These are phyloP conservation scores for Dendrocalamus latiflorus DNA, from an alignment of 202 grass and related monocot genomes.

Conservation along the genomic window DNA sequence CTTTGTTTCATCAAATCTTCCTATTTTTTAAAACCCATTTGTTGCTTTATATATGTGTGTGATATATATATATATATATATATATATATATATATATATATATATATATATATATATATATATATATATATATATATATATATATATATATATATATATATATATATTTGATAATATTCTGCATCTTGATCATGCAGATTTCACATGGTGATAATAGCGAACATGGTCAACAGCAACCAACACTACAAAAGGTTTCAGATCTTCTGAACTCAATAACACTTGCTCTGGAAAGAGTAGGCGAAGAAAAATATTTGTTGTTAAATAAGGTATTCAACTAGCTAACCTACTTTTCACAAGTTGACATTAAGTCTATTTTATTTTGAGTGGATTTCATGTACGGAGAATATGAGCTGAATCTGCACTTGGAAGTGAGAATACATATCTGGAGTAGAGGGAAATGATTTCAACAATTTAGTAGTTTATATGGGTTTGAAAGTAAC, in stretches of 20 bases:
- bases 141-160: background rate
- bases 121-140: too few species aligned
- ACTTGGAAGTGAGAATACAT: background rate
- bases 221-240: slow-evolving; percentile 51
- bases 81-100: background rate
- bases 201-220: slow-evolving; percentile 38
- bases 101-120: background rate
- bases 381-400: background rate
- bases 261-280: slow-evolving; percentile 66
- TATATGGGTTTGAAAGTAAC: slow-evolving; percentile 6
- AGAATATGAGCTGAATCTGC: background rate
- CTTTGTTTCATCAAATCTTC: background rate
- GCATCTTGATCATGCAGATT: slow-evolving; percentile 34
- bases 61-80: too few species aligned
- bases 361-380: background rate
- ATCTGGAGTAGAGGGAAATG: slow-evolving; percentile 16
- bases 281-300: slow-evolving; percentile 69
- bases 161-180: background rate
- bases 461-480: background rate
- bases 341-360: background rate
- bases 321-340: slow-evolving; percentile 68
- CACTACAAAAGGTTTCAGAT: slow-evolving; percentile 61
- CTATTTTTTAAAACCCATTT: background rate
- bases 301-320: slow-evolving; percentile 89
- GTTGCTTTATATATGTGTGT: too few species aligned